phyloP scores from a whole-genome alignment of 257 asterid genomes.

The Coffea canephora region DNA sequence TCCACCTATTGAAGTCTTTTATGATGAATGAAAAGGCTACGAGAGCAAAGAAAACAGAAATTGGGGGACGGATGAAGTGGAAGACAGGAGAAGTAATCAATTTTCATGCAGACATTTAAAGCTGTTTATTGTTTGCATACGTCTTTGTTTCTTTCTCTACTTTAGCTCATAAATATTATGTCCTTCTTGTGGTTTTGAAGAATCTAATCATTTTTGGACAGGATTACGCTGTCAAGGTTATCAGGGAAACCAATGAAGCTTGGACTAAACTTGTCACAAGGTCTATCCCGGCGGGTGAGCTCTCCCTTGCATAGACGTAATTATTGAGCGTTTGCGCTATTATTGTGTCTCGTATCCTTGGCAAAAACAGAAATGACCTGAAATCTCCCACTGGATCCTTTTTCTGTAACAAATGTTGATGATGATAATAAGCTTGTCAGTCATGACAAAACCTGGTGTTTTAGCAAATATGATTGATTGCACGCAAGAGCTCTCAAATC shows the following conservation, averaged over 20 bases:
- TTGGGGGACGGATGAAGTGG: no score
- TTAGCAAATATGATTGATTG: no score
- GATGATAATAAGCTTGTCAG: neutral
- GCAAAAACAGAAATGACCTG: neutral
- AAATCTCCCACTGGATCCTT: neutral
- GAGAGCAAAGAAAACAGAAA: no score
- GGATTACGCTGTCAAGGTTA: slow-evolving; percentile 91
- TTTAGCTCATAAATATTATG: neutral
- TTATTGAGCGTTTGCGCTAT: neutral
- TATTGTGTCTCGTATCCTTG: neutral
- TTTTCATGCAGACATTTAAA: no score
- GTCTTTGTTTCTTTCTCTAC: no score
- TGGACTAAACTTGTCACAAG: slow-evolving; percentile 96
- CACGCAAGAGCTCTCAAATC: no score
- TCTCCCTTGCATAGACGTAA: slow-evolving; percentile 61
- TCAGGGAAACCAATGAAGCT: slow-evolving; percentile 77
- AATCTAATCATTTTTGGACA: slow-evolving; percentile 18
- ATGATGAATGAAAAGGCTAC: no score
- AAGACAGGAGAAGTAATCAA: no score
- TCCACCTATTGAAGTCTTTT: no score
- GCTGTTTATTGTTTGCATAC: neutral
- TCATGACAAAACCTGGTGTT: no score
- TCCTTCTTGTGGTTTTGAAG: neutral
- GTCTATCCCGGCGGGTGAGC: slow-evolving; percentile 83
- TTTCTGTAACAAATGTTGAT: no score